Base-by-base conservation (phyloP, 192 early-diverging fungal genomes). In the Coemansia sp. region DNA sequence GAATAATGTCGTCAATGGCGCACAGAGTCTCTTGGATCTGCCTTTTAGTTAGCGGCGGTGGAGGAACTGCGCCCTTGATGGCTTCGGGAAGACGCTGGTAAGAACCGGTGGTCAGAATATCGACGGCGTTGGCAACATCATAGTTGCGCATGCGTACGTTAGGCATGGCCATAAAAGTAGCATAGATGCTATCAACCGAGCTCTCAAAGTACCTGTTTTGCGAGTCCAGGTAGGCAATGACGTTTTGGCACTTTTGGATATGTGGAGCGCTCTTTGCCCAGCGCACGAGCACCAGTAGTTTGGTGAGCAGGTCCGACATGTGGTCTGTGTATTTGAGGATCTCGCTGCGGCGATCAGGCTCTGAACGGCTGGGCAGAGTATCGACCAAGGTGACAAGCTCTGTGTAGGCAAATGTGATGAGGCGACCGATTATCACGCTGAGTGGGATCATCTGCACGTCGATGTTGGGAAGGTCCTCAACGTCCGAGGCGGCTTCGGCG, bases 91-190 rank as follows among this genome's bases (percentile, higher is more conserved):
- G 73, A 4, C 87, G 79, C 40, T 85, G 83, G 54, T 93, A 95
- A 18, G 81, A 80, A 30, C 93, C 89, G 4, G 86, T 87, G 4
- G 88, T 89, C 40, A 95, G 78, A 14, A 95, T 85, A 55, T 94
- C 91, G 8, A 92, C 79, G 0, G 91, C 89, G 17, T 87, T 93
- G 24, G 70, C 53, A 19, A 95, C 79, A 61, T 95, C 93, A 49
- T 83, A 91, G 72, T 84, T 87, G 22, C 87, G 80, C 52, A 88
- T 83, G 28, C 90, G 59, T 39, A 80, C 82, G 32, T 70, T 57
- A 32, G 66, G 72, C 72, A 83, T 72, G 24, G 69, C 40, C 50
- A 71, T 41, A 26, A 65, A 80, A 6, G 77, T 71, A 15, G 66
- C 72, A 41, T 80, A 80, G n/a, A 83, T 69, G 20, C 59, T 72